phyloP scores from a whole-genome alignment of 2,329 filamentous ascomycete genomes.

The Dactylella cylindrospora region DNA sequence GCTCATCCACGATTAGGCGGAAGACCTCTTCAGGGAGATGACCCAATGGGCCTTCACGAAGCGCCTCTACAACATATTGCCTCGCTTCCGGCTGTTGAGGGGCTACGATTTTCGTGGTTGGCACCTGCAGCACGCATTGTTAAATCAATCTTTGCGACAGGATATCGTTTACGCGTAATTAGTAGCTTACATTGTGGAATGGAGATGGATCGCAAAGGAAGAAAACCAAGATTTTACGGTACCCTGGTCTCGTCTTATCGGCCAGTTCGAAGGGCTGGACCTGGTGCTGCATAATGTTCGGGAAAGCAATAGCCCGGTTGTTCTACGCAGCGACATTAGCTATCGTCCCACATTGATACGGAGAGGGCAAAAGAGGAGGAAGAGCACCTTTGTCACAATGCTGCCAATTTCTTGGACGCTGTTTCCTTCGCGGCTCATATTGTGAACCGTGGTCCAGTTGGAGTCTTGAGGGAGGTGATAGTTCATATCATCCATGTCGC shows the following conservation, averaged over 20 bases:
- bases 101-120: conserved; percentile 22
- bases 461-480: conserved; percentile 18
- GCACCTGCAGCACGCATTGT: too few relatives aligned
- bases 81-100: conserved; percentile 34
- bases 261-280: conserved; percentile 43
- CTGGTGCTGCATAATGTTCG: conserved; percentile 39
- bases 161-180: too few relatives aligned
- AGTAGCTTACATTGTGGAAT: neutral
- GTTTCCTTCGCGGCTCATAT: conserved; percentile 16
- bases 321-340: conserved; percentile 1
- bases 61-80: conserved; percentile 7
- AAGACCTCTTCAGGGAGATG: conserved; percentile 44
- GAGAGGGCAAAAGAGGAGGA: too few relatives aligned
- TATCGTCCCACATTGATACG: too few relatives aligned
- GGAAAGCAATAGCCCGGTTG: conserved; percentile 31
- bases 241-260: conserved; percentile 28
- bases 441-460: conserved; percentile 22
- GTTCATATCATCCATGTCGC: conserved; percentile 9
- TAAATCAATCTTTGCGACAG: too few relatives aligned
- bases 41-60: conserved; percentile 10
- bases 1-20: conserved; percentile 45
- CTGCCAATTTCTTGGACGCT: conserved; percentile 32
- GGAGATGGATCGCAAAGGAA: conserved; percentile 48
- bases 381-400: conserved; percentile 8
- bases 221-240: conserved; percentile 36